Percentiles rank a stretch among this genome's conserved stretches.
Evolutionary conservation across 2,329 filamentous ascomycete genomes (phyloP).

Genomic region (Ascochyta rabiei): DNA sequence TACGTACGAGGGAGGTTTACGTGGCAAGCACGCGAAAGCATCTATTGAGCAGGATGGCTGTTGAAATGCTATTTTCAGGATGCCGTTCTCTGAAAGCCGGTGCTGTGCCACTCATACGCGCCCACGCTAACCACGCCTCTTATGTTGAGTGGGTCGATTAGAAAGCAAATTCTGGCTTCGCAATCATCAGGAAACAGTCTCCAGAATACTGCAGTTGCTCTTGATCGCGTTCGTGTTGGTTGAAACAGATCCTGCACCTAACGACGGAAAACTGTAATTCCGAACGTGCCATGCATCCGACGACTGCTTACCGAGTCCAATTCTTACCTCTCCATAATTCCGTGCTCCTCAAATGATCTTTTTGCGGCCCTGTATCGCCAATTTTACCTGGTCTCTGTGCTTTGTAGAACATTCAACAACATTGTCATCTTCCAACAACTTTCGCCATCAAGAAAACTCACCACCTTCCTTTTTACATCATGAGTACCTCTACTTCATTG

Average conservation of each 20-base stretch:
- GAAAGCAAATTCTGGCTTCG: neutral
- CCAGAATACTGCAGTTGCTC: neutral
- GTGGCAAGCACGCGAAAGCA: too few species aligned
- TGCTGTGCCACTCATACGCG: too few species aligned
- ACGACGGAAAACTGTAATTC: neutral
- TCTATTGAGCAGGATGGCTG: neutral
- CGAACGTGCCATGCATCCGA: neutral
- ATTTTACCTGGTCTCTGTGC: neutral
- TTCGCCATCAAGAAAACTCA: neutral
- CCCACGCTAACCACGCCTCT: neutral
- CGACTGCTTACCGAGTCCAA: neutral
- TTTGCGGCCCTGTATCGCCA: neutral
- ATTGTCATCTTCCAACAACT: neutral
- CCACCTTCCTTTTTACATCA: neutral
- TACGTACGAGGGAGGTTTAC: too few species aligned
- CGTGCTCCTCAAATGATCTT: neutral
- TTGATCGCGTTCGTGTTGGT: neutral
- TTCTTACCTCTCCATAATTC: neutral
- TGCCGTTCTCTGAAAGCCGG: neutral
- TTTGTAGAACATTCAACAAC: neutral
- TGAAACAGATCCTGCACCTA: neutral
- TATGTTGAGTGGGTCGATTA: neutral
- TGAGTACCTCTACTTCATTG: neutral
- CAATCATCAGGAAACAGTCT: neutral
- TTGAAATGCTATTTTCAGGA: neutral